These are phyloP conservation scores for Suillus hirtellus DNA, from an alignment of 768 basidiomycete species.

Conservation along the genomic window DNA sequence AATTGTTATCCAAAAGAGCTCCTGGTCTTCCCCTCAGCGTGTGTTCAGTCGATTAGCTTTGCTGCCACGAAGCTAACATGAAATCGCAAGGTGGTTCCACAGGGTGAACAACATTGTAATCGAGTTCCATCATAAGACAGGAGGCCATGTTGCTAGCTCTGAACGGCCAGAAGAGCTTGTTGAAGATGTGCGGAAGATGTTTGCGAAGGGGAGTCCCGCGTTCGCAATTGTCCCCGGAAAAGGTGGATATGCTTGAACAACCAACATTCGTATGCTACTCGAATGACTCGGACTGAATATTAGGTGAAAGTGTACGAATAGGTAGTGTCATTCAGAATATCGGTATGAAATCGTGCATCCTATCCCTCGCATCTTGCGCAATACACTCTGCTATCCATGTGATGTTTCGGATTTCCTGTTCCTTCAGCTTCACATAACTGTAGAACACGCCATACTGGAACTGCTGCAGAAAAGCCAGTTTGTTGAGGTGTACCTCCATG, in stretches of 20 bases:
- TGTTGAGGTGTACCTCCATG: slow-evolving; percentile 92
- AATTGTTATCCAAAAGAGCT: slow-evolving; percentile 61
- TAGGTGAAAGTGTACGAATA: slow-evolving; percentile 3
- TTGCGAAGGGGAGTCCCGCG: slow-evolving; percentile 48
- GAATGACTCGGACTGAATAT: background rate
- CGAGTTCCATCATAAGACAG: slow-evolving; percentile 43
- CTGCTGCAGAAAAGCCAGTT: slow-evolving; percentile 92
- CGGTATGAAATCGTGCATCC: slow-evolving; percentile 94
- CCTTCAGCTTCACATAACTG: slow-evolving; percentile 89
- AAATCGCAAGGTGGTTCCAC: slow-evolving; percentile 42
- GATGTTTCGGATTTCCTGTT: slow-evolving; percentile 85
- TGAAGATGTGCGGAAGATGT: slow-evolving; percentile 53
- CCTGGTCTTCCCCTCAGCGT: slow-evolving; percentile 52
- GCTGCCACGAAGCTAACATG: background rate
- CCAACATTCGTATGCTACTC: background rate
- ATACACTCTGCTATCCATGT: slow-evolving; percentile 99
- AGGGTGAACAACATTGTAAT: slow-evolving; percentile 42
- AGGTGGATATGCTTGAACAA: slow-evolving; percentile 37
- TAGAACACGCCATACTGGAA: slow-evolving; percentile 95
- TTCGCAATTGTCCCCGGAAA: slow-evolving; percentile 47
- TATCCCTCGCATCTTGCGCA: slow-evolving; percentile 92
- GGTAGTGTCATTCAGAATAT: slow-evolving; percentile 58
- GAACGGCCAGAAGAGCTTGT: slow-evolving; percentile 50
- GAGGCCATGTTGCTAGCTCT: slow-evolving; percentile 58
- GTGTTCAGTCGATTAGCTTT: background rate